Evolutionary conservation across 495 filamentous ascomycete genomes (phyloP), one percentile per base, ranked within the genome.

Genomic region (Talaromyces ruber): DNA sequence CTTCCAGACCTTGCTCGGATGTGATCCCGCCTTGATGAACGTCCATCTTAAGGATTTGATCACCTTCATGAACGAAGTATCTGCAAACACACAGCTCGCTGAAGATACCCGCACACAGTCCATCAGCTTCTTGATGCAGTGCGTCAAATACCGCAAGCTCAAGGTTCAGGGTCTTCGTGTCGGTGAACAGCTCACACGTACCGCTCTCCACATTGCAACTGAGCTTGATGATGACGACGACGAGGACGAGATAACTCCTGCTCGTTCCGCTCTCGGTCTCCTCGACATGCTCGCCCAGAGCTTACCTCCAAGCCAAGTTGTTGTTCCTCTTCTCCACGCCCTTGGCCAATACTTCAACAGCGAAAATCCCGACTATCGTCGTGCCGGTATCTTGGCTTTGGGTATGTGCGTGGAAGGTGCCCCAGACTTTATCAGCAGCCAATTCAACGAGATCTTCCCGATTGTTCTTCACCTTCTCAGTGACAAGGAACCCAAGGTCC

Each of bases 321-420:
- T 97, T 63, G 93, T 97, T 34, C 94, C 94, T 5, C 81, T 98
- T 16, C 85, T 98, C 32, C 87, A 95, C 59, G 83, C 85, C 8
- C 86, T 98, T 45, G 87, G 90, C 11, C 81, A 84, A 59, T 98
- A 94, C 70, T 88, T 92, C 70, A 85, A 80, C 67, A 85, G 81
- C 67, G 70, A 72, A 59, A 80, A 95, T 65, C 82, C 93, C 24
- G 87, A 89, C 63, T 88, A 86, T 73, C 86, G 93, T 54, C 89
- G 92, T 71, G 94, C 93, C 45, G 92, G 91, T 72, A 91, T 97
- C 68, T 82, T 98, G 64, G 88, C 94, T 7, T 80, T 98, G 4
- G 94, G 93, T 60, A 95, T 91, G 79, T 92, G 90, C 67, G 94
- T 96, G 58, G 94, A 98, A 76, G 94, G 94, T 64, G 95, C 94